Base-by-base conservation (phyloP, 2,329 filamentous ascomycete species). In the Aspergillus neoniger region DNA sequence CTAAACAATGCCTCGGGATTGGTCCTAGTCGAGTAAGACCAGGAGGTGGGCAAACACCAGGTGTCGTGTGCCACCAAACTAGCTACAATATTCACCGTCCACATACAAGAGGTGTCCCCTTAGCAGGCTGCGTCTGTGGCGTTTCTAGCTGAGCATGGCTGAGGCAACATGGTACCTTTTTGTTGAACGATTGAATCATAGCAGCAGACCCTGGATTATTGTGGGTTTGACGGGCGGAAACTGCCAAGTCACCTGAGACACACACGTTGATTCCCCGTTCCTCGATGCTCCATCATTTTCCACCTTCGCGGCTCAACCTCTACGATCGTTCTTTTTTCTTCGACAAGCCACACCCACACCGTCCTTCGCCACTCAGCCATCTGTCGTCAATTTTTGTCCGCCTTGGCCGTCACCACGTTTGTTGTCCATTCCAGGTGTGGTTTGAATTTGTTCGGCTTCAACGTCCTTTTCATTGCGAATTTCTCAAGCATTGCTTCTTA, bases 201-300 rank as follows among this genome's bases (percentile, higher is more conserved):
- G 23, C 44, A 15, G 44, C 44, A 36, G 44, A 49, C 44, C 44
- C 44, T 49, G 44, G 25, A 49, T 10, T 49, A 49, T 17, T 49
- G 44, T 49, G 44, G 44, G 23, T 28, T 25, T 49, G 44, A 49
- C 15, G 44, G 44, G 44, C 12, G 44, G 44, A 49, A 49, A 30
- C 44, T 23, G 44, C 41, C 44, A 49, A 49, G 44, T 49, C 44
- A 49, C 44, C 44, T 49, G 44, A 49, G 44, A 23, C 23, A 48
- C 23, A 48, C 44, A 49, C 44, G 44, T 49, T 23, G 44, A 49
- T 30, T 28, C 25, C 23, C 23, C 14, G 23, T n/a, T 49, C 12
- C 8, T 21, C 21, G 12, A 36, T 36, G 32, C 32, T 36, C 44
- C 21, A 49, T 30, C 44, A 28, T n/a, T 23, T 21, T 21, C 44